phyloP scores from a whole-genome alignment of 2,329 filamentous ascomycete species.

The Bipolaris gigantea region DNA sequence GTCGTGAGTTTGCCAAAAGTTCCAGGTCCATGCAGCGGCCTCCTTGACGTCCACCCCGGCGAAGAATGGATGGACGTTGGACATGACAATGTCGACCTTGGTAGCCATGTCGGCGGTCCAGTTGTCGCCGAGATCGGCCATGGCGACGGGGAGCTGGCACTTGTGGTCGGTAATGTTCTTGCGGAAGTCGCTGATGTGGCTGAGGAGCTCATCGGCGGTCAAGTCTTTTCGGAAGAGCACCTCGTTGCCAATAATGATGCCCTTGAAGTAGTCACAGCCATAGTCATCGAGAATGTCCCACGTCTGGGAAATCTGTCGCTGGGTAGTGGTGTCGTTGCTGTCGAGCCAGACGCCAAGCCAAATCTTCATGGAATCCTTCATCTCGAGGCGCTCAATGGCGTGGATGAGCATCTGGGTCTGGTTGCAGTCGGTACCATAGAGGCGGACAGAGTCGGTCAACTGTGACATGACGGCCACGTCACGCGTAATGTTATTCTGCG shows the following conservation, averaged over 20 bases:
- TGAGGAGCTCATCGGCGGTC: constrained; percentile 64
- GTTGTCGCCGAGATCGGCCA: constrained; percentile 84
- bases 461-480: constrained; percentile 89
- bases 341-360: constrained; percentile 97
- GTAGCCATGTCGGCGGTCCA: constrained; percentile 73
- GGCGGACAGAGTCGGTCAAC: constrained; percentile 80
- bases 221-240: constrained; percentile 67
- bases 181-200: constrained; percentile 68
- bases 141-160: constrained; percentile 76
- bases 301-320: constrained; percentile 79
- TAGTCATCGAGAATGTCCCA: constrained; percentile 72
- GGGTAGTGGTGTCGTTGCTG: constrained; percentile 78
- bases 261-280: constrained; percentile 60
- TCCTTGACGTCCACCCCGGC: constrained; percentile 69
- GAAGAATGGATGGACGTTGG: constrained; percentile 97
- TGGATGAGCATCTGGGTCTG: constrained; percentile 93
- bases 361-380: constrained; percentile 74
- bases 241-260: constrained; percentile 66
- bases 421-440: constrained; percentile 97
- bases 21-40: constrained; percentile 78
- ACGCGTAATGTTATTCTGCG: constrained; percentile 91
- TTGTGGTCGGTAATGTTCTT: constrained; percentile 65
- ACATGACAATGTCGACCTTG: constrained; percentile 86
- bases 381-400: constrained; percentile 71
- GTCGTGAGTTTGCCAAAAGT: constrained; percentile 77